Evolutionary conservation across 2,329 filamentous ascomycete genomes (phyloP).

Genomic region (Aspergillus melleus): DNA sequence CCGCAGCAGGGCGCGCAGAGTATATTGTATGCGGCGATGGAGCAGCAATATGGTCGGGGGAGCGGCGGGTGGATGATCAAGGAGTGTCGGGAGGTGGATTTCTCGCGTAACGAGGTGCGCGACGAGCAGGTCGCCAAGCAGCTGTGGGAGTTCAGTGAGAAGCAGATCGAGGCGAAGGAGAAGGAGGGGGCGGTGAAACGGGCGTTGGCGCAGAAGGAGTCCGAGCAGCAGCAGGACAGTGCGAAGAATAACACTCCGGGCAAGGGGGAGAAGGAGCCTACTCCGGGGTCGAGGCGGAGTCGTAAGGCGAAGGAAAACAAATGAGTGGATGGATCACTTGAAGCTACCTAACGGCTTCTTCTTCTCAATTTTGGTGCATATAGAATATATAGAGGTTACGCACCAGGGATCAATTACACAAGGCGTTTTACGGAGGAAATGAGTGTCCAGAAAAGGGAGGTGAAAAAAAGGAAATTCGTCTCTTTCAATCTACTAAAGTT

Average conservation of each 20-base stretch:
- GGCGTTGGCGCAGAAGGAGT: conserved; percentile 57
- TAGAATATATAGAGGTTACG: neutral
- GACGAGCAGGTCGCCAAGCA: conserved; percentile 79
- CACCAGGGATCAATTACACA: neutral
- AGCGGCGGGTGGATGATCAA: conserved; percentile 75
- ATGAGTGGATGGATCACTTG: conserved; percentile 3
- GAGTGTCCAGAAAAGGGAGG: neutral
- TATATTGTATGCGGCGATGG: conserved; percentile 83
- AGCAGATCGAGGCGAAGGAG: conserved; percentile 77
- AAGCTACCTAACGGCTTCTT: neutral
- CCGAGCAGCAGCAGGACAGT: conserved; percentile 25
- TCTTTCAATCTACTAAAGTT: conserved; percentile 29
- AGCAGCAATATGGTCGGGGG: conserved; percentile 65
- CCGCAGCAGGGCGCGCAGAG: conserved; percentile 81
- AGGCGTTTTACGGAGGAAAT: neutral
- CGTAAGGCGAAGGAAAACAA: conserved; percentile 35
- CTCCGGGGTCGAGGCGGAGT: conserved; percentile 41
- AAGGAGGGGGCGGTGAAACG: conserved; percentile 70
- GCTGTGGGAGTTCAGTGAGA: conserved; percentile 87
- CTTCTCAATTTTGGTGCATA: neutral
- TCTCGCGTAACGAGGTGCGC: conserved; percentile 69
- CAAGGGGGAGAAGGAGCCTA: conserved; percentile 27
- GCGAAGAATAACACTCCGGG: conserved; percentile 8
- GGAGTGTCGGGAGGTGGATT: conserved; percentile 78
- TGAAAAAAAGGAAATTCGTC: conserved; percentile 36